Conservation (phyloP, 2,329 filamentous ascomycete species). For the Talaromyces albobiverticillius region DNA sequence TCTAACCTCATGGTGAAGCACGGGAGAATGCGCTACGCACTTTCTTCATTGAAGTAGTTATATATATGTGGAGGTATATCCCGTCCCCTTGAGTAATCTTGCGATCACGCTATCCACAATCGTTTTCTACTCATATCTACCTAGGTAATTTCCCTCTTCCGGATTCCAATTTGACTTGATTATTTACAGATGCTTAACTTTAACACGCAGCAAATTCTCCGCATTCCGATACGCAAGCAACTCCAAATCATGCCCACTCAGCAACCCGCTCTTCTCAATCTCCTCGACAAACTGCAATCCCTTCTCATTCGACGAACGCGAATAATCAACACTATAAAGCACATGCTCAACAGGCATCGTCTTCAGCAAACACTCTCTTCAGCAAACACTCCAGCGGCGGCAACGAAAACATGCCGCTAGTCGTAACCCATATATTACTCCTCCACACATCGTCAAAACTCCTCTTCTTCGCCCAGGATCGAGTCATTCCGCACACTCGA, state of each 20-base stretch:
- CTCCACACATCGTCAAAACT: slow-evolving; percentile 55
- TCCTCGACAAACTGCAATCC: slow-evolving; percentile 50
- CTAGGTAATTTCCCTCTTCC: too few relatives aligned
- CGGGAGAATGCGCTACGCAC: too few relatives aligned
- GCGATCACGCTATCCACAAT: too few relatives aligned
- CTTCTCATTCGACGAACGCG: slow-evolving; percentile 50
- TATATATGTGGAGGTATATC: too few relatives aligned
- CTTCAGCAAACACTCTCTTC: slow-evolving; percentile 32
- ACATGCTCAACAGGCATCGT: slow-evolving; percentile 45
- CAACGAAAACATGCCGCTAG: slow-evolving; percentile 53
- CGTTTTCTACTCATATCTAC: too few relatives aligned
- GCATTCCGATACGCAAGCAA: slow-evolving; percentile 52
- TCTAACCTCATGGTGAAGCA: too few relatives aligned
- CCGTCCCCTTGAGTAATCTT: too few relatives aligned
- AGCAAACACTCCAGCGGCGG: slow-evolving; percentile 44
- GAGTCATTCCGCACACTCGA: too few relatives aligned
- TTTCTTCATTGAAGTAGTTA: too few relatives aligned
- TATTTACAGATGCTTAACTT: slow-evolving; percentile 15
- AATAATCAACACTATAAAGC: slow-evolving; percentile 58
- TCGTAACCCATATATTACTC: slow-evolving; percentile 58
- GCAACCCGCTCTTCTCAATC: slow-evolving; percentile 48
- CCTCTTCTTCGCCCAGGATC: too few relatives aligned
- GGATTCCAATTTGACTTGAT: too few relatives aligned
- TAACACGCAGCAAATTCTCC: slow-evolving; percentile 43
- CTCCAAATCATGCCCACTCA: slow-evolving; percentile 49